These are phyloP conservation scores for Penicillium concentricum DNA, from an alignment of 2,329 filamentous ascomycete species.

Conservation along the genomic window DNA sequence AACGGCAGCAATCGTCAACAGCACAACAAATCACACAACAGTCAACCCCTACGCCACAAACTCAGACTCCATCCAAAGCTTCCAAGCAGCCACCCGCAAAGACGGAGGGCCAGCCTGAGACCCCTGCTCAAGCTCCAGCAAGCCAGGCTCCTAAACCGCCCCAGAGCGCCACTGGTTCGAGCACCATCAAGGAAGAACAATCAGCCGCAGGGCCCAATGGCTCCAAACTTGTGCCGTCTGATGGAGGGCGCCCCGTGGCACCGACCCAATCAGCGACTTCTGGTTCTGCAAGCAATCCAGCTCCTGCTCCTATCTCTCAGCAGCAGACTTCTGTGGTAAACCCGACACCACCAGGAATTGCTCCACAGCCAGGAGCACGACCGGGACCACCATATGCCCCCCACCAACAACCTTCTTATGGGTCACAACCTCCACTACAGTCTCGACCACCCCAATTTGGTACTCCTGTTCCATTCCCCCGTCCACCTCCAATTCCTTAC, in stretches of 20 bases:
- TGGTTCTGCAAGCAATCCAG: conserved; percentile 4
- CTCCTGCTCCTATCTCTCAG: conserved; percentile 15
- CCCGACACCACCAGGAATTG: conserved; percentile 19
- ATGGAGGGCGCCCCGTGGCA: conserved; percentile 8
- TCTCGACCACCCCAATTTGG: conserved; percentile 38
- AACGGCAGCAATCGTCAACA: conserved; percentile 26
- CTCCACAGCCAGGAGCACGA: conserved; percentile 26
- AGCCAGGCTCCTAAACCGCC: conserved; percentile 9
- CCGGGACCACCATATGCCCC: conserved; percentile 30
- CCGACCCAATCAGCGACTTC: conserved; percentile 14
- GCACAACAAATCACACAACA: conserved; percentile 12
- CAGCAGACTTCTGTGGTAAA: conserved; percentile 25
- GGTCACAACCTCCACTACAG: conserved; percentile 35
- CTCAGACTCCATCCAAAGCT: conserved; percentile 18
- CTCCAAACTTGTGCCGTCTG: conserved; percentile 12
- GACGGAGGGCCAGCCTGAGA: conserved; percentile 10
- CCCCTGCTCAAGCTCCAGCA: conserved; percentile 1
- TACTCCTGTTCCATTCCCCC: conserved; percentile 22
- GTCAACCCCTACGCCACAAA: conserved; percentile 11
- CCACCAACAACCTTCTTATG: conserved; percentile 34
- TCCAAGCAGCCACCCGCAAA: conserved; percentile 9
- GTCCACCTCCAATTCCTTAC: conserved; percentile 24
- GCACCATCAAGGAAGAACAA: conserved; percentile 34
- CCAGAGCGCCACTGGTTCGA: conserved; percentile 6
- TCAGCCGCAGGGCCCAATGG: conserved; percentile 3